phyloP scores from a whole-genome alignment of 345 rosid genomes.

The Nasturtium officinale region DNA sequence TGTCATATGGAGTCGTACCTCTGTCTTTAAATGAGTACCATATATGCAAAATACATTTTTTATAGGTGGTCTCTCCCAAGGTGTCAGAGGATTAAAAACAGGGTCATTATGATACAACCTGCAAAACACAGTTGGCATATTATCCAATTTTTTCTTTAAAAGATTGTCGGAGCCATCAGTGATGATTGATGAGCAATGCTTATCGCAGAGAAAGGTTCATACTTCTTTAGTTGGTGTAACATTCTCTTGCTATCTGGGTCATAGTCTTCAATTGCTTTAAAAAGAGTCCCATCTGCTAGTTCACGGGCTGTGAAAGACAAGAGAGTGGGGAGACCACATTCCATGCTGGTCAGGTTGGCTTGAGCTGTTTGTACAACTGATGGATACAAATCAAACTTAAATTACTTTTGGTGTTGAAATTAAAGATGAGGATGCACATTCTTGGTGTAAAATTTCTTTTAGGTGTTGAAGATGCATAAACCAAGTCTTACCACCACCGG shows the following conservation, averaged over 20 bases:
- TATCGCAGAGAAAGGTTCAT: constrained; percentile 27
- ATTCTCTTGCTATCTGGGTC: constrained; percentile 94
- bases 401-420: constrained; percentile 6
- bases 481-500: constrained; percentile 59
- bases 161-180: constrained; percentile 2
- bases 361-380: constrained; percentile 60
- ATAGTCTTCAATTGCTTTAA: constrained; percentile 91
- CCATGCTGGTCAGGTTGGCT: constrained; percentile 73
- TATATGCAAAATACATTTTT: constrained; percentile 94
- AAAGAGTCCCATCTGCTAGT: constrained; percentile 91
- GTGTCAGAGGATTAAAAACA: constrained; percentile 89
- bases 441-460: neutral
- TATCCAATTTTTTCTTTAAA: neutral
- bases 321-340: constrained; percentile 88
- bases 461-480: neutral
- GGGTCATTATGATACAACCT: constrained; percentile 90
- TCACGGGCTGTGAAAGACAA: constrained; percentile 97
- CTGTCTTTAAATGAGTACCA: constrained; percentile 85
- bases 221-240: constrained; percentile 79
- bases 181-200: constrained; percentile 14
- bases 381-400: constrained; percentile 64
- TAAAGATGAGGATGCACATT: constrained; percentile 12
- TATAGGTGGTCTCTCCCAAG: constrained; percentile 99
- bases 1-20: constrained; percentile 54
- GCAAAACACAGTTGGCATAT: constrained; percentile 38